These are phyloP conservation scores for Solanum phureja DNA, from an alignment of 257 asterid genomes.

Conservation along the genomic window DNA sequence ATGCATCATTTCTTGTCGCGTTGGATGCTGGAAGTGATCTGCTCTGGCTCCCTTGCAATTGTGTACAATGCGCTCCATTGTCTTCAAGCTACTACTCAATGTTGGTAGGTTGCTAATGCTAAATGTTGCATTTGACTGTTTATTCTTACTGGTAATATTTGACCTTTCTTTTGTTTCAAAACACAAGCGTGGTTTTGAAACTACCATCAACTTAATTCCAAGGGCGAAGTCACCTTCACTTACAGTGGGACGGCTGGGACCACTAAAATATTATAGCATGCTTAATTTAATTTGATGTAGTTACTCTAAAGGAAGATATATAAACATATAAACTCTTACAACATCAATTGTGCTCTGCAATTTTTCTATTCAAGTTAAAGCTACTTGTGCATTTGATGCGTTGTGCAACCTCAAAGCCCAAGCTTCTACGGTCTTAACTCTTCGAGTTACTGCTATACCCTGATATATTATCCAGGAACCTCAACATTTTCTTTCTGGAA, in stretches of 20 bases:
- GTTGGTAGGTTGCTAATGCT: slow-evolving; percentile 46
- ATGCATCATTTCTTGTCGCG: slow-evolving; percentile 67
- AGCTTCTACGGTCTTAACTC: not conserved
- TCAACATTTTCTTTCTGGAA: not conserved
- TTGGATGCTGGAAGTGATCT: slow-evolving; percentile 84
- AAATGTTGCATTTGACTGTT: not conserved
- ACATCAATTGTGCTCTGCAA: not conserved
- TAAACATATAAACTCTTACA: not conserved
- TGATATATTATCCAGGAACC: not conserved
- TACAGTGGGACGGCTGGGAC: not conserved
- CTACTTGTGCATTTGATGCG: not conserved
- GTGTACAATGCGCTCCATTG: slow-evolving; percentile 66
- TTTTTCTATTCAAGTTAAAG: not conserved
- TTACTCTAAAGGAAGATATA: not conserved
- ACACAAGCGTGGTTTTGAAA: not conserved
- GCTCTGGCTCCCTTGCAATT: slow-evolving; percentile 82
- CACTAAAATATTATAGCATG: not conserved
- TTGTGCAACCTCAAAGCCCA: not conserved
- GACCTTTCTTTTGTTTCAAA: slow-evolving; percentile 2
- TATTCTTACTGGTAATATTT: not conserved
- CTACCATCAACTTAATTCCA: not conserved
- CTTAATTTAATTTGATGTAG: not conserved
- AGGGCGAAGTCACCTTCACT: not conserved
- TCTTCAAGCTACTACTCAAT: slow-evolving; percentile 48
- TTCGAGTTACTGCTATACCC: not conserved